Evolutionary conservation across 257 asterid genomes (phyloP), one percentile per base, ranked within the genome.

Genomic region (Rauvolfia tetraphylla): DNA sequence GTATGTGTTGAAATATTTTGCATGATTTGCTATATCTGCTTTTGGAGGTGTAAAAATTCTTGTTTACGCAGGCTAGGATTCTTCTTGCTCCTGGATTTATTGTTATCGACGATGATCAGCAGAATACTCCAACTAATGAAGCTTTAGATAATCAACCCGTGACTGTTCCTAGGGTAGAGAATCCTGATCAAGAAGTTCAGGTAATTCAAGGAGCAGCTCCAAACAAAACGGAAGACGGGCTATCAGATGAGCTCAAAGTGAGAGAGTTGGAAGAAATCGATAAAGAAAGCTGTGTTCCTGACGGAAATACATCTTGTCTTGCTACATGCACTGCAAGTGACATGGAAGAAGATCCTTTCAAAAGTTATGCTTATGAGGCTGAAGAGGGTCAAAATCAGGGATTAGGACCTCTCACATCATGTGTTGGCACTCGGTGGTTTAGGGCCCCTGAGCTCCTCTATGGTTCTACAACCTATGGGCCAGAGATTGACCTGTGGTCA

Each of bases 371-470:
- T 17, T 88, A 86, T 12, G 96, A 92, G 78, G 84, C 82, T 4
- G 97, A 91, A 74, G 90, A 85, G 51, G 87, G 79, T 69, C 90
- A 78, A 65, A 85, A 75, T 34, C 85, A 87, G 41, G 90, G 92
- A 48, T 83, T 78, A 29, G 96, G 87, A 23, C 81, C 96, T 61
- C 93, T 95, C 31, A 95, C 99, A 62, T 95, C 98, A 13, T 93
- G 97, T 62, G 96, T 95, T 8, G 99, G 99, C 73, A 93, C 99
- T 44, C 93, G 98, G 27, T 95, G 99, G 99, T 95, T 81, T 75
- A 87, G 95, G 81, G 92, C 97, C 76, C 99, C 99, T 2, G 99
- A 95, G 84, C 90, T 95, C 70, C 96, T 95, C 3, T 93, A 88
- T 36, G 99, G 99, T 3, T 93, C 98, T 67, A 91, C 96, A 42